phyloP scores from a whole-genome alignment of 176 grass and related monocot species.

The Musa schizocarpa region DNA sequence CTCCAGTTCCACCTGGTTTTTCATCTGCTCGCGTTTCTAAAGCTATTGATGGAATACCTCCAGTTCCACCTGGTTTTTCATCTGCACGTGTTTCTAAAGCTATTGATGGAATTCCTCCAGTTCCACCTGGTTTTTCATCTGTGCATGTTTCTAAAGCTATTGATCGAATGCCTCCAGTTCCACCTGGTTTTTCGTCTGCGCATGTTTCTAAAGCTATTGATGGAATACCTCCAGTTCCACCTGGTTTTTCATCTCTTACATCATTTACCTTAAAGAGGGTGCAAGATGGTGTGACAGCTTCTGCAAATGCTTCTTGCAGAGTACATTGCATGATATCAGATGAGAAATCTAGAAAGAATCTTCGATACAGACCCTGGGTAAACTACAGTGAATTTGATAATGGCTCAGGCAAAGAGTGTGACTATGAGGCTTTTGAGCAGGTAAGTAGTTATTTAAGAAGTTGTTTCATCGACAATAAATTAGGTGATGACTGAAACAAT shows the following conservation, averaged over 20 bases:
- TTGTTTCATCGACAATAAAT: not conserved
- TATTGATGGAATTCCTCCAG: not conserved
- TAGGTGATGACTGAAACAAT: not conserved
- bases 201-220: not conserved
- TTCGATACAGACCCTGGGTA: conserved; percentile 51
- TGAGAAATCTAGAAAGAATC: conserved; percentile 40
- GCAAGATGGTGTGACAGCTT: conserved; percentile 24
- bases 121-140: not conserved
- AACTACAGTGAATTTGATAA: conserved; percentile 59
- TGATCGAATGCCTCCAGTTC: not conserved
- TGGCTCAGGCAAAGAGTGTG: conserved; percentile 38
- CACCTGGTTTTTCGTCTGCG: not conserved
- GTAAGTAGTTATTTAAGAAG: not conserved
- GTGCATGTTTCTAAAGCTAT: too few relatives aligned
- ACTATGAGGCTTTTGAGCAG: not conserved
- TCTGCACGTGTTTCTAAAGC: too few relatives aligned
- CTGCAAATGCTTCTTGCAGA: conserved; percentile 20
- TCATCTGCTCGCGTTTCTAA: too few relatives aligned
- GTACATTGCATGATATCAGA: conserved; percentile 15
- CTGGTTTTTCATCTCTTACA: conserved; percentile 64
- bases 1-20: not conserved
- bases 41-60: not conserved
- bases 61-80: not conserved
- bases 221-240: conserved; percentile 44
- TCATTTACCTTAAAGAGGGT: conserved; percentile 26